Conservation (phyloP, 202 grass and related monocot genomes). For the Digitaria exilis region DNA sequence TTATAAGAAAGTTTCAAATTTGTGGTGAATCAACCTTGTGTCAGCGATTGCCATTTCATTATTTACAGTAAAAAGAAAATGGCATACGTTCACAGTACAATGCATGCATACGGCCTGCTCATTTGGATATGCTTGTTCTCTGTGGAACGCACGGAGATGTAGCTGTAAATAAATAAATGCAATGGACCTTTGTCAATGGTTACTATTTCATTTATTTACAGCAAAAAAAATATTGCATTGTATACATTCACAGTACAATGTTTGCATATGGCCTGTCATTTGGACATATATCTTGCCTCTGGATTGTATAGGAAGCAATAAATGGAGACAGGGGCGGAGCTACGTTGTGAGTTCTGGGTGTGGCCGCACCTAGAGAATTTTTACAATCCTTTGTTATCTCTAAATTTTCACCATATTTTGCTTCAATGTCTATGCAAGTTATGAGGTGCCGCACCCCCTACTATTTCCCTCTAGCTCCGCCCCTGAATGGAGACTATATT, state of each 20-base stretch:
- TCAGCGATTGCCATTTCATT: background rate
- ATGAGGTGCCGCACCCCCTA: too few species aligned
- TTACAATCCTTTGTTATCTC: too few species aligned
- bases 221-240: background rate
- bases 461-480: too few species aligned
- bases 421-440: too few species aligned
- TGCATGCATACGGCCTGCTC: background rate
- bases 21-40: background rate
- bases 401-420: too few species aligned
- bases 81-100: background rate
- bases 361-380: too few species aligned
- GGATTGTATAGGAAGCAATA: background rate
- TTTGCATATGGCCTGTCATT: background rate
- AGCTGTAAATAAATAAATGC: too few species aligned
- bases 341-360: too few species aligned
- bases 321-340: too few species aligned
- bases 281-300: background rate
- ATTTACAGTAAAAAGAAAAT: background rate
- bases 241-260: background rate
- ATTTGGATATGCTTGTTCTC: background rate
- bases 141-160: background rate
- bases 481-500: too few species aligned
- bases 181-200: background rate
- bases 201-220: background rate
- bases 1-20: background rate